These are phyloP conservation scores for Erodium trifolium DNA, from an alignment of 441 rosid genomes.

Conservation along the genomic window DNA sequence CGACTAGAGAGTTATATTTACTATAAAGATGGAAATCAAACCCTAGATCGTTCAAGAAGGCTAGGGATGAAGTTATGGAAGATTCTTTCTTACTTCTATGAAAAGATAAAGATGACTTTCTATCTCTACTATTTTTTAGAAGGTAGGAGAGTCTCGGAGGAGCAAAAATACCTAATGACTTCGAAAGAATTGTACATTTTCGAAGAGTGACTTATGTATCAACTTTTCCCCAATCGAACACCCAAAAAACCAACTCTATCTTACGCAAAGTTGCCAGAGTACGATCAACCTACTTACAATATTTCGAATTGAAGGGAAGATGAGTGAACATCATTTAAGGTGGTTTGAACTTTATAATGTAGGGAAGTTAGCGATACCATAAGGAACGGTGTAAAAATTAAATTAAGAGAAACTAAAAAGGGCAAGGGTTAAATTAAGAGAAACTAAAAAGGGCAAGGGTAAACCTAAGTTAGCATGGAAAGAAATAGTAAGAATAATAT, in stretches of 20 bases:
- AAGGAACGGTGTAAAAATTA: not conserved
- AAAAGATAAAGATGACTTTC: not conserved
- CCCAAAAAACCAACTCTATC: too few relatives aligned
- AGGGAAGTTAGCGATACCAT: not conserved
- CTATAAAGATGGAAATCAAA: not conserved
- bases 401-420: not conserved
- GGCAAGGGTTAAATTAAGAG: not conserved
- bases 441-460: not conserved
- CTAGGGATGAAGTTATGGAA: not conserved
- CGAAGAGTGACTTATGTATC: too few relatives aligned
- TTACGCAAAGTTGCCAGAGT: too few relatives aligned
- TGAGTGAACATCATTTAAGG: not conserved
- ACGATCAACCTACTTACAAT: too few relatives aligned
- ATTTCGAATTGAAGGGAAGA: not conserved
- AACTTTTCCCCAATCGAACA: too few relatives aligned
- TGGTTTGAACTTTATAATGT: not conserved
- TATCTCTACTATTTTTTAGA: not conserved
- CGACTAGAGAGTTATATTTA: not conserved
- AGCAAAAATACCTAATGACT: too few relatives aligned
- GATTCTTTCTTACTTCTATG: not conserved
- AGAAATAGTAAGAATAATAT: not conserved
- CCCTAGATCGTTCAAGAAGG: not conserved
- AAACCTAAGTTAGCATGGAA: not conserved
- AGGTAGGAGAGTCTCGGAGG: too few relatives aligned
- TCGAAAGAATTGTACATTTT: too few relatives aligned